A percentile compares a stretch with the other conserved stretches of the same genome.
Conservation (phyloP, 148 eudicot genomes). For the Nepenthes gracilis region DNA sequence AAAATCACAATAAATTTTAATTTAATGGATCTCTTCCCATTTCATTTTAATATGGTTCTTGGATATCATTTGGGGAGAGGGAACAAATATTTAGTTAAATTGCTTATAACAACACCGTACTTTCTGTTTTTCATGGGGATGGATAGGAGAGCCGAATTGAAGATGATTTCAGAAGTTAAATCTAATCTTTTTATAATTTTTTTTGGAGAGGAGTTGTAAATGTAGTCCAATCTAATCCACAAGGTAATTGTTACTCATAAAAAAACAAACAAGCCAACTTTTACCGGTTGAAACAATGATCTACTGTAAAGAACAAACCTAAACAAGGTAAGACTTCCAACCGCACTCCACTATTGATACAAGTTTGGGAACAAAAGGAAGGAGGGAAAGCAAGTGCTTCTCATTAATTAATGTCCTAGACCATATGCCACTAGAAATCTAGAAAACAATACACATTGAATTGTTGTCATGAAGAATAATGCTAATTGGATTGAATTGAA, state of each 20-base stretch:
- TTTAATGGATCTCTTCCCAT: too few species aligned
- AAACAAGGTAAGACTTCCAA: conserved; percentile 56
- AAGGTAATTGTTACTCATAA: background rate
- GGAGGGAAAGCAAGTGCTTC: conserved; percentile 53
- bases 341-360: conserved; percentile 29
- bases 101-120: too few species aligned
- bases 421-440: conserved; percentile 32
- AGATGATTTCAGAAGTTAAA: background rate
- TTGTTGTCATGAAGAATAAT: background rate
- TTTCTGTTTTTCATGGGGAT: too few species aligned
- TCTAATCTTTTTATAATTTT: too few species aligned
- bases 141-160: too few species aligned
- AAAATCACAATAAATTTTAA: too few species aligned
- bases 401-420: conserved; percentile 36
- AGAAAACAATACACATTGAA: conserved; percentile 14
- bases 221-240: background rate
- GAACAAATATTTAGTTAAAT: too few species aligned
- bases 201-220: too few species aligned
- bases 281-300: background rate
- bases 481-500: too few species aligned
- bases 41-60: too few species aligned
- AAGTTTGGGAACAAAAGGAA: conserved; percentile 62
- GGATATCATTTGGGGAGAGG: too few species aligned
- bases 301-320: conserved; percentile 30
- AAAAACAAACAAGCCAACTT: background rate